Evolutionary conservation across 768 basidiomycete genomes (phyloP).

Genomic region (Lyophyllum decastes): DNA sequence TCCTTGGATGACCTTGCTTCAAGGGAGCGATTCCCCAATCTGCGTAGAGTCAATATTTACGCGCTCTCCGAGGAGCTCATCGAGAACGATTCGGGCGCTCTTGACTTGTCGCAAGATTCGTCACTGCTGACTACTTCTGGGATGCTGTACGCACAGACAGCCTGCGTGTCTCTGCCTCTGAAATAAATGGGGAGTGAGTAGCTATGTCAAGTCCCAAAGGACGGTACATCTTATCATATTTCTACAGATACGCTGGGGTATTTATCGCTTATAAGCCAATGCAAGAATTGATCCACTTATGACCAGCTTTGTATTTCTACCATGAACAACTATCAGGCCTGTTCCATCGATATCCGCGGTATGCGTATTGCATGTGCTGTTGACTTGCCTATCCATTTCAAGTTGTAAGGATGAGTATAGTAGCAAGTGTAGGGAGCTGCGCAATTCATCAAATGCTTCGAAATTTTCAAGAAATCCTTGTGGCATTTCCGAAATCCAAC

Average conservation of each 20-base stretch:
- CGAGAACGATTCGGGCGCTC: neutral
- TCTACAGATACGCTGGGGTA: neutral
- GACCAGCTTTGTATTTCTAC: neutral
- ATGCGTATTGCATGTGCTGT: no score
- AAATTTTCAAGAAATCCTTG: no score
- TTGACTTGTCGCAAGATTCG: neutral
- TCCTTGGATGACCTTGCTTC: neutral
- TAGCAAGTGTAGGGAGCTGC: no score
- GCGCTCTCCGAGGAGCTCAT: neutral
- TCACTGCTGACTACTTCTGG: neutral
- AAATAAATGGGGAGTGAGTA: neutral
- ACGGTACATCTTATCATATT: neutral
- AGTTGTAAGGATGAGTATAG: no score
- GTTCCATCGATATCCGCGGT: no score
- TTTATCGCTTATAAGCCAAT: neutral
- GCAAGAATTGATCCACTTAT: neutral
- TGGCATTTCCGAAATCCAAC: no score
- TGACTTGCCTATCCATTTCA: no score
- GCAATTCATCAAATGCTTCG: no score
- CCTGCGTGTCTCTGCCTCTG: neutral
- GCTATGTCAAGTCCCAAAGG: neutral
- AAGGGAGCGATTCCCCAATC: neutral
- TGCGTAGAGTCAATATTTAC: neutral
- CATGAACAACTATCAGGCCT: no score
- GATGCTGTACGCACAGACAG: neutral